Base-by-base conservation (phyloP, 441 rosid species). In the Gossypium schwendimanii region DNA sequence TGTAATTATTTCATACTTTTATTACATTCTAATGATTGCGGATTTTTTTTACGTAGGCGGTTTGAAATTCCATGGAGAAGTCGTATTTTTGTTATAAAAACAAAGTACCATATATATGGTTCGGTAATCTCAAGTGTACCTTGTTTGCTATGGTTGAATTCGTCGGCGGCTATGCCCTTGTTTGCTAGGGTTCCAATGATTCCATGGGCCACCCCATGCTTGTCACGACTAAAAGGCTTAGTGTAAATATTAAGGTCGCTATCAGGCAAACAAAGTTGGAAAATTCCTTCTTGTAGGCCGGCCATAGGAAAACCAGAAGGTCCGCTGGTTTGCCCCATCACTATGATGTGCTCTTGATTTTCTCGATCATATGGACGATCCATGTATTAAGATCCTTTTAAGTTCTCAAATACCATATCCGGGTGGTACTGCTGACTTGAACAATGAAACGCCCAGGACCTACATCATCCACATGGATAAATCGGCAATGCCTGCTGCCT, bases 401-500 rank as follows among this genome's bases (percentile, higher is more conserved):
- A 21, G 52, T 23, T 4, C 17, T 45, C 20, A 47, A 66, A 24
- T 47, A 3, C n/a, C 57, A 66, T 7, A 3, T 62, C 21, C 79
- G 15, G 14, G 14, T 15, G 50, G 31, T 57, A 60, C 2, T 41
- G 6, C 50, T 17, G 66, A 70, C 45, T 63, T 49, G 54, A 62
- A 58, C 75, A 20, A 78, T 79, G 83, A 75, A 54, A 39, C 68
- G 11, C 26, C 26, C 26, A 26, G 31, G 31, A 26, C 31, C 31
- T 26, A 26, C 31, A 26, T 26, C 31, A 26, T 26, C 31, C 3
- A 26, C 31, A 26, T 26, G 31, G 31, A 26, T 4, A 26, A 26
- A 26, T 26, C 31, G 31, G 84, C 82, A 66, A 80, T 63, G 78
- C 85, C 91, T 1, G 54, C 72, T 33, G 4, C 36, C 0, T 87